Conservation (phyloP, 129 eudicot genomes). For the Centaurea solstitialis region DNA sequence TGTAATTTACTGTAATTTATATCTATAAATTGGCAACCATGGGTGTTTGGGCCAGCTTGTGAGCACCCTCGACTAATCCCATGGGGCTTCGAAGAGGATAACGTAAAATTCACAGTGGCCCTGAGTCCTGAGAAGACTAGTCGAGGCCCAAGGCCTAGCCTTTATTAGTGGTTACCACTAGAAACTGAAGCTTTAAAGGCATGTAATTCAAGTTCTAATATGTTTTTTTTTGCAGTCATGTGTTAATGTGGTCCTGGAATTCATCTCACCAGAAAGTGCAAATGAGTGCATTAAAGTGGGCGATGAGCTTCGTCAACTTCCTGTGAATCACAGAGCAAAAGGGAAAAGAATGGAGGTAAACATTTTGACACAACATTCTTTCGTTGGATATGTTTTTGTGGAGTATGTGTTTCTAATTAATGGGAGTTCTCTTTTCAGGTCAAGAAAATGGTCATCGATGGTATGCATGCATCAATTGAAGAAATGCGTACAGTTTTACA, state of each 20-base stretch:
- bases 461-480: conserved; percentile 55
- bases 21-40: not conserved
- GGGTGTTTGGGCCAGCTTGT: not conserved
- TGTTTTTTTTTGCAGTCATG: conserved; percentile 66
- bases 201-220: conserved; percentile 1
- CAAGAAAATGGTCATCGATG: conserved; percentile 57
- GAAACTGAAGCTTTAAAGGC: not conserved
- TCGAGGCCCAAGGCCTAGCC: not conserved
- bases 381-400: too few species aligned
- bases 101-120: not conserved
- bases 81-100: not conserved
- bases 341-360: conserved; percentile 53
- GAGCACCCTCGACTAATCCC: not conserved
- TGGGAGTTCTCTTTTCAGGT: conserved; percentile 51
- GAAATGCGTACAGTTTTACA: conserved; percentile 41
- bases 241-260: conserved; percentile 59
- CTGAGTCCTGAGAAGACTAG: not conserved
- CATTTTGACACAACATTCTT: not conserved
- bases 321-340: conserved; percentile 68
- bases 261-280: conserved; percentile 90
- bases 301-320: conserved; percentile 76
- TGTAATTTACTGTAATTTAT: too few species aligned
- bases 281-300: conserved; percentile 57
- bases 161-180: not conserved
- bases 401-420: not conserved